Base-by-base conservation (phyloP, 192 early-diverging fungal genomes). In the Podila epicladia region DNA sequence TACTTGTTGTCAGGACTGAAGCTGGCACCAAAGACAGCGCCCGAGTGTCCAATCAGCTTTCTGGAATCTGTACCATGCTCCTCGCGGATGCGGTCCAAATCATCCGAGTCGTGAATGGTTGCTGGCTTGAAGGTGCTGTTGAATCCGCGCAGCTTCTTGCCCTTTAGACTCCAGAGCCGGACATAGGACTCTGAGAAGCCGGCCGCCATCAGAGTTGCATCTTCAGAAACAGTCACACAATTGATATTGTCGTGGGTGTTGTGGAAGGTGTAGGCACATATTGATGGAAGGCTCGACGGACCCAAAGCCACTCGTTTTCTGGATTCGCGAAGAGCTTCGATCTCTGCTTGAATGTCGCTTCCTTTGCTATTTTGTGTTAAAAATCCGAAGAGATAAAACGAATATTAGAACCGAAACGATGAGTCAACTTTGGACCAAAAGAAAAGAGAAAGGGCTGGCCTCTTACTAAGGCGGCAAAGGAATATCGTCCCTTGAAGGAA, bases 121-220 rank as follows among this genome's bases (percentile, higher is more conserved):
- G 73, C 83, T 17, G 91, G 87, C 19, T 88, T 85, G 64, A 95
- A 86, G 49, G 85, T 88, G 77, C 85, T 90, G 53, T 72, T 77
- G 59, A 95, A 85, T 20, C 91, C 90, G 28, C 85, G 85, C 45
- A 95, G 70, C 38, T 93, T 92, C 67, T 92, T 92, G 64, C 87
- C 90, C 62, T 89, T 94, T 62, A 99, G 80, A 83, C 93, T 95
- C 97, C 97, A 99, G 49, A 99, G 83, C 61, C 94, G 93, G 53
- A 99, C 85, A 78, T 94, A 94, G 5, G 97, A 99, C 69, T 99
- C 97, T 49, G 94, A 90, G 65, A 97, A 96, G n/a, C 96, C 98
- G 29, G 91, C 95, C 4, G 93, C 94, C 59, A 98, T 82, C 58
- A 96, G 76, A 31, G 91, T 88, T 35, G 93, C 83, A 73, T 98